Conservation (phyloP, 2,329 filamentous ascomycete species). For the Fusarium ramigenum region DNA sequence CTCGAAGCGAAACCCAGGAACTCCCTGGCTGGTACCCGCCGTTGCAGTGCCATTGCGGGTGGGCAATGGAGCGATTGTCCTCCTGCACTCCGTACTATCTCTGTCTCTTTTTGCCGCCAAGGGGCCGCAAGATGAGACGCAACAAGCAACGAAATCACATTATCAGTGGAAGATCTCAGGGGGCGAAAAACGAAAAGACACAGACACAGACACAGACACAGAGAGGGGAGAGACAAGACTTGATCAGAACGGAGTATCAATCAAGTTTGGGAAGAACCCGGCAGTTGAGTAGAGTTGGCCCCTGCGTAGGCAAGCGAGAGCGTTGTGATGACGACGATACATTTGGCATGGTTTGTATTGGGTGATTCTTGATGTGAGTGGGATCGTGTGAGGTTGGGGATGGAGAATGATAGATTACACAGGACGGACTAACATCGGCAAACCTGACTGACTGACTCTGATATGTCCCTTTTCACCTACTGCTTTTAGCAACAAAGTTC, state of each 20-base stretch:
- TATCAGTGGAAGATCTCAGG: constrained; percentile 25
- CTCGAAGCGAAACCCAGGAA: constrained; percentile 13
- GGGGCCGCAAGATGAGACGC: constrained; percentile 15
- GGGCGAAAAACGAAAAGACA: background rate
- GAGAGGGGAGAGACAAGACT: background rate
- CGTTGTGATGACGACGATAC: constrained; percentile 12
- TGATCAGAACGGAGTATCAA: background rate
- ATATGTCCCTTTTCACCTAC: background rate
- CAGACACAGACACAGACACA: background rate
- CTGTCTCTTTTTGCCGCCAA: constrained; percentile 32
- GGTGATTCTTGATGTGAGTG: constrained; percentile 10
- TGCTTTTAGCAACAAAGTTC: background rate
- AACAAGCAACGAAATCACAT: constrained; percentile 8
- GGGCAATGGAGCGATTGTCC: constrained; percentile 31
- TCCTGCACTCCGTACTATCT: constrained; percentile 3
- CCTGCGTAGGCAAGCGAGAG: constrained; percentile 20
- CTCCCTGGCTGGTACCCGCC: constrained; percentile 26
- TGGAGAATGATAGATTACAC: constrained; percentile 1
- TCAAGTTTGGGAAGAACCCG: constrained; percentile 15
- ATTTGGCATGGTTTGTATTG: constrained; percentile 12
- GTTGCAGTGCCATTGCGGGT: constrained; percentile 38
- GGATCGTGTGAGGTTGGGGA: constrained; percentile 3
- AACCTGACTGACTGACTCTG: background rate
- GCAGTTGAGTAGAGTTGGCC: constrained; percentile 24
- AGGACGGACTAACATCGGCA: constrained; percentile 16